Evolutionary conservation across 225 moss, liverwort and hornwort genomes (phyloP), one percentile per base, ranked within the genome.

Genomic region (Asterella californica): DNA sequence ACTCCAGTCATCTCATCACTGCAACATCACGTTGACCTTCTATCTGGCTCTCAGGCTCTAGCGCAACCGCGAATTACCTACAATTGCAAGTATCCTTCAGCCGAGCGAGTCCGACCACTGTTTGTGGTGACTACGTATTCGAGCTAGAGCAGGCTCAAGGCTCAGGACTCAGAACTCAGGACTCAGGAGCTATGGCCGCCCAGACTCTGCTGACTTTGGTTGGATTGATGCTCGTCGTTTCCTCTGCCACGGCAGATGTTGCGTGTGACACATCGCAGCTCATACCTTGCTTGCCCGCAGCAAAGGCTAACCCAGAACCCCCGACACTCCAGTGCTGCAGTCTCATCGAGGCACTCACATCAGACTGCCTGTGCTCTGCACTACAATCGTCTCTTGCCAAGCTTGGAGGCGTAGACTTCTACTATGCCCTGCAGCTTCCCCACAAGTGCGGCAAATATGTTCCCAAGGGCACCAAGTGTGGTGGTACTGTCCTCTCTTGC

Each of bases 381-480:
- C 25, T 85, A 24, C 82, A 82, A 32, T 85, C 85, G 4, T 22
- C 75, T 15, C 34, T 79, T 14, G 85, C 85, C 52, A 82, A 75
- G 63, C 0, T 70, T 6, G 85, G 82, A 77, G 81, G 82, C 1
- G 82, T 85, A 9, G 78, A 85, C 77, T 76, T 85, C 30, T 18
- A 15, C 4, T 72, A 57, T 3, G 84, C 84, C 62, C 38, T 84
- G 65, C 63, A 78, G 72, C 84, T 84, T 38, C 84, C 84, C 10
- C 77, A 57, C 29, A 84, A 84, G 74, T 84, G 84, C 71, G 77
- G 78, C 47, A 74, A 66, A 64, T 2, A 11, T 14, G 77, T 84
- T 57, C 84, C 84, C 15, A 25, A 72, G 3, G 84, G 84, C n/a
- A 84, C 81, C 77, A 84, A 77, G 63, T 84, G 84, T 15, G 84